phyloP scores from a whole-genome alignment of 2,329 filamentous ascomycete species.

The Massarina eburnea region DNA sequence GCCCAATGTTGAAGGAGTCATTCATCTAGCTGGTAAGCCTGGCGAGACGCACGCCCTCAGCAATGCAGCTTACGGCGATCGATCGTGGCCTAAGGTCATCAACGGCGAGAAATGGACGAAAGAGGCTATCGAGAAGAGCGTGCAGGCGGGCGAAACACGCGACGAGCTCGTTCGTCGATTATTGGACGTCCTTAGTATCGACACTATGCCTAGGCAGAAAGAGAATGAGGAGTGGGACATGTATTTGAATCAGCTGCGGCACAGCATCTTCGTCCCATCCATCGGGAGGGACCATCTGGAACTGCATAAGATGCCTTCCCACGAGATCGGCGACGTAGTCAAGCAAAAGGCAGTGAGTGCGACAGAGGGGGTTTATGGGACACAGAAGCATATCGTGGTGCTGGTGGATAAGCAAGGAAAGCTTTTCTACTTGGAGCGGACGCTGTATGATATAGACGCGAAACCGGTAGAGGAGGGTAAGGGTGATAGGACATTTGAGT shows the following conservation, averaged over 20 bases:
- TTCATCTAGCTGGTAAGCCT: slow-evolving; percentile 52
- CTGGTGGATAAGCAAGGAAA: slow-evolving; percentile 58
- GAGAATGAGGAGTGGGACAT: slow-evolving; percentile 55
- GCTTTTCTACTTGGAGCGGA: slow-evolving; percentile 64
- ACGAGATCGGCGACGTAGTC: slow-evolving; percentile 46
- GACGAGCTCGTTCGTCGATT: slow-evolving; percentile 55
- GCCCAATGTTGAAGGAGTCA: slow-evolving; percentile 52
- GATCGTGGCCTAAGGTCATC: slow-evolving; percentile 63
- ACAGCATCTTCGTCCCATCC: slow-evolving; percentile 63
- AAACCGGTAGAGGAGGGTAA: slow-evolving; percentile 49
- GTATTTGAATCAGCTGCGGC: slow-evolving; percentile 58
- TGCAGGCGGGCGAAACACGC: slow-evolving; percentile 46
- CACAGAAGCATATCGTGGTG: slow-evolving; percentile 65
- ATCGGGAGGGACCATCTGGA: slow-evolving; percentile 53
- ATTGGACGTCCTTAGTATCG: slow-evolving; percentile 54
- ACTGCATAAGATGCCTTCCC: slow-evolving; percentile 38
- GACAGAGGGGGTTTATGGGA: slow-evolving; percentile 61
- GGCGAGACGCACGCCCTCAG: slow-evolving; percentile 61
- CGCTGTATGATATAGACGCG: slow-evolving; percentile 58
- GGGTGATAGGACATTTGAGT: slow-evolving; percentile 52
- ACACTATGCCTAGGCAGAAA: slow-evolving; percentile 57
- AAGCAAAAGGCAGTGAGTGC: slow-evolving; percentile 35
- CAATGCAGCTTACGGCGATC: slow-evolving; percentile 62
- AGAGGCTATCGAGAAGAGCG: slow-evolving; percentile 51
- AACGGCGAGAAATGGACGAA: slow-evolving; percentile 58